Base-by-base conservation (phyloP, 148 eudicot species). In the Amaranthus cruentus region DNA sequence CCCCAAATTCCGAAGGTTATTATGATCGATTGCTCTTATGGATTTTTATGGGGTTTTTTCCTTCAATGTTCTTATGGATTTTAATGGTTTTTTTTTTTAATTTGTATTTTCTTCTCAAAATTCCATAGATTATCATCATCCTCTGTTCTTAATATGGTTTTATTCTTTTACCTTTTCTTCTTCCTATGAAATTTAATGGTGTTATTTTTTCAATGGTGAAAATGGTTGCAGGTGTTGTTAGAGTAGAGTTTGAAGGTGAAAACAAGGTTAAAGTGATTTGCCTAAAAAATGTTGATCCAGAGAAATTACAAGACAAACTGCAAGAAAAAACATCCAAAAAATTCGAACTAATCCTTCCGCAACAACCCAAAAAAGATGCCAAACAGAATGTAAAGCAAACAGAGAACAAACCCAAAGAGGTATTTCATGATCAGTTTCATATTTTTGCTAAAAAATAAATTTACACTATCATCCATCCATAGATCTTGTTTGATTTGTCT, bases 271-370 rank as follows among this genome's bases (percentile, higher is more conserved):
- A 82, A 71, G 38, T 85, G 9, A 69, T 83, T 51, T 85, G 84
- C 38, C 47, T 54, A n/a, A 91, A 86, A 4, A 73, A 68, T 13
- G 54, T 88, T 4, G 92, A 93, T 77, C 85, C 87, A 14, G 74
- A 47, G 18, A 83, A 85, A 58, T 75, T 93, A 56, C 76, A 69
- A 14, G 88, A 88, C 0, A 76, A 14, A 28, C 21, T 90, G 1
- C 87, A 85, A 82, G 59, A 86, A 69, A 87, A 81, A 53, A 67
- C 77, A 0, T 62, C 65, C 73, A 88, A 78, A 75, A 86, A 75
- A 42, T 86, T 84, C 9, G 89, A 93, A 62, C 75, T 88, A 4
- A 55, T 90, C 8, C 85, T 89, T 7, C 93, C 96, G 0, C 14
- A 72, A 52, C 82, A 87, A 9, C 71, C 82, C 8, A 71, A 76